These are phyloP conservation scores for Leccinum fuscescens DNA, from an alignment of 1,284 basidiomycete genomes.

Conservation along the genomic window DNA sequence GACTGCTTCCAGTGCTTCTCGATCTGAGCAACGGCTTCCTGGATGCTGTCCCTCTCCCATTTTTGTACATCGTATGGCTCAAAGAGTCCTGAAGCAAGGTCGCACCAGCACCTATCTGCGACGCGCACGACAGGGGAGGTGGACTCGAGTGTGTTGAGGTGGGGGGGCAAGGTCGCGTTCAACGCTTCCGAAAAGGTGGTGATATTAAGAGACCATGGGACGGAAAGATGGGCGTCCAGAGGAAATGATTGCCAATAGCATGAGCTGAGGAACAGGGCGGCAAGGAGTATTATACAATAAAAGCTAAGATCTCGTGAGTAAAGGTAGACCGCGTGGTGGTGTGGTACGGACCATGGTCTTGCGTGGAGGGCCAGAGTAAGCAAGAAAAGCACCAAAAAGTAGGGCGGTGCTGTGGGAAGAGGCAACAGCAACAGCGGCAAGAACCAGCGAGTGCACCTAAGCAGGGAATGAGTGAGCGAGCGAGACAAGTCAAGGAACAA, in stretches of 20 bases:
- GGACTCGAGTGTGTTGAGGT: constrained; percentile 31
- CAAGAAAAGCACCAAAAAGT: constrained; percentile 70
- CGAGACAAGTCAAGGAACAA: background rate
- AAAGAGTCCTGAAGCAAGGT: constrained; percentile 61
- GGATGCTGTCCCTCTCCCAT: constrained; percentile 67
- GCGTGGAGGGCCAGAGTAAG: constrained; percentile 74
- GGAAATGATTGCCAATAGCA: constrained; percentile 84
- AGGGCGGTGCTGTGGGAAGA: constrained; percentile 74
- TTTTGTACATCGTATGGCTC: constrained; percentile 69
- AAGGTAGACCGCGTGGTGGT: background rate
- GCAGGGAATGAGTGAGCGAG: constrained; percentile 2
- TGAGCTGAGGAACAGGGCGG: constrained; percentile 75
- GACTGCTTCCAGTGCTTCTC: constrained; percentile 40
- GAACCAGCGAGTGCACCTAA: constrained; percentile 81
- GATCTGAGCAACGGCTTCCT: constrained; percentile 46
- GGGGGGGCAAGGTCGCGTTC: constrained; percentile 39
- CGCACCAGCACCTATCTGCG: constrained; percentile 79
- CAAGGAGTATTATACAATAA: constrained; percentile 77
- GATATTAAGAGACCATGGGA: constrained; percentile 64
- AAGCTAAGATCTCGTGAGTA: constrained; percentile 47
- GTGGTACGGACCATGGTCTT: constrained; percentile 64
- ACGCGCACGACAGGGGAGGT: constrained; percentile 49
- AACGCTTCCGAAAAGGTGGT: constrained; percentile 68
- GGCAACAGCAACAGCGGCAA: constrained; percentile 72
- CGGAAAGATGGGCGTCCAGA: constrained; percentile 54